Percentiles rank a stretch among this genome's conserved stretches.
These are phyloP conservation scores for Phytophthora pinifolia DNA, from an alignment of 352 stramenopile species.

Conservation along the genomic window DNA sequence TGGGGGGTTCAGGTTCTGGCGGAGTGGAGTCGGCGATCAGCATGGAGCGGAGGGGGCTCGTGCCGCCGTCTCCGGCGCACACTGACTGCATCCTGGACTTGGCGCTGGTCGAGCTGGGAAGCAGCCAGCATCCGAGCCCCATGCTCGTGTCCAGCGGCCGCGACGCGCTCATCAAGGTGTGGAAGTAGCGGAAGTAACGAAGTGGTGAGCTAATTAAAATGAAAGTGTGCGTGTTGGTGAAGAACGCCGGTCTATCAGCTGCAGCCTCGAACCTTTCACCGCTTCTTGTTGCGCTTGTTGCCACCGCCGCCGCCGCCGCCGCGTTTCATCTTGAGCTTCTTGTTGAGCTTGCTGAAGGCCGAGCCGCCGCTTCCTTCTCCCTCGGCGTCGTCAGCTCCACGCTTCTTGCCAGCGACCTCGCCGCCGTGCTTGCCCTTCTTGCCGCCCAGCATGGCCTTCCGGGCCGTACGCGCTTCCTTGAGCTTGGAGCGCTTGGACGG, in stretches of 20 bases:
- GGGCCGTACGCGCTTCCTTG: constrained; percentile 67
- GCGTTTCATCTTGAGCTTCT: constrained; percentile 45
- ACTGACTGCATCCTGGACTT: constrained; percentile 96
- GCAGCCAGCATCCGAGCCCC: constrained; percentile 43
- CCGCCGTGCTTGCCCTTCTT: constrained; percentile 37
- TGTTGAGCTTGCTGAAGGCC: constrained; percentile 30
- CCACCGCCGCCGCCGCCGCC: constrained; percentile 21
- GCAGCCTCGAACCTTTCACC: constrained; percentile 14
- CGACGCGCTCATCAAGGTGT: constrained; percentile 97
- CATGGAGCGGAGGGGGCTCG: constrained; percentile 88
- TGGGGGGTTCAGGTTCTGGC: constrained; percentile 46
- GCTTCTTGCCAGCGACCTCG: constrained; percentile 31
- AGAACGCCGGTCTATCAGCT: neutral
- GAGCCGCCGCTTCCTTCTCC: constrained; percentile 9
- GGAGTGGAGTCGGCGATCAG: constrained; percentile 71
- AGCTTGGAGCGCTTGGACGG: constrained; percentile 85
- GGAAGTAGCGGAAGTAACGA: no score
- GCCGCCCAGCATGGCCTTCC: constrained; percentile 59
- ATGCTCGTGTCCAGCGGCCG: constrained; percentile 93
- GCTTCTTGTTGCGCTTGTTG: constrained; percentile 47
- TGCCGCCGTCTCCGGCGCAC: constrained; percentile 86
- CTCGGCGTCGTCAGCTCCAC: constrained; percentile 31
- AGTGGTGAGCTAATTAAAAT: constrained; percentile 27
- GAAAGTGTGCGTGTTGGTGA: constrained; percentile 4
- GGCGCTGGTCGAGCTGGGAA: constrained; percentile 92